Conservation (phyloP, 163 green algal genomes). For the Chloromonas sp. region DNA sequence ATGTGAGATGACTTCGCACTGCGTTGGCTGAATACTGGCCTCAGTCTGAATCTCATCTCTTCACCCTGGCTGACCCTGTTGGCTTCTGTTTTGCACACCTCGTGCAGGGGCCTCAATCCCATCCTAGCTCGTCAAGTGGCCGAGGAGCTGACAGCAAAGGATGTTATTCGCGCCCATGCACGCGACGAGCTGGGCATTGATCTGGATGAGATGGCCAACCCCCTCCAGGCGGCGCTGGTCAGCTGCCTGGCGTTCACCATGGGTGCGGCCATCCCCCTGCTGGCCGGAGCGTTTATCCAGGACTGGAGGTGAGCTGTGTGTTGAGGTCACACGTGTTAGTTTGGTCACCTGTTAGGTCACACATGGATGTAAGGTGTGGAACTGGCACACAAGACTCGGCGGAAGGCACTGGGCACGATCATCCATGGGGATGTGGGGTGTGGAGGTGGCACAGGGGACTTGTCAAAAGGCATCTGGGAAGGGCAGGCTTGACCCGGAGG, state of each 20-base stretch:
- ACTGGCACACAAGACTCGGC: too few species aligned
- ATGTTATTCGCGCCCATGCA: conserved; percentile 75
- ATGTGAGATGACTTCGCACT: too few species aligned
- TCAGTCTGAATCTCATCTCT: too few species aligned
- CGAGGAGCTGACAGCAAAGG: conserved; percentile 58
- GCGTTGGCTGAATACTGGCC: too few species aligned
- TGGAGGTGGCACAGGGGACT: too few species aligned
- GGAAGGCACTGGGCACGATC: too few species aligned
- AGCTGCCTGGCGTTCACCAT: conserved; percentile 69
- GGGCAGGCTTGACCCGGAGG: too few species aligned
- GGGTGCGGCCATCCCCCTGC: conserved; percentile 70
- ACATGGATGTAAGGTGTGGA: too few species aligned
- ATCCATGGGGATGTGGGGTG: too few species aligned
- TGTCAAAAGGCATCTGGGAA: too few species aligned
- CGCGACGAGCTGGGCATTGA: conserved; percentile 88
- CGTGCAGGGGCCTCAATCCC: conserved; percentile 17
- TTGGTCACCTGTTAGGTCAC: too few species aligned
- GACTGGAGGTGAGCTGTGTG: neutral
- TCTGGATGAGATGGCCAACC: conserved; percentile 77
- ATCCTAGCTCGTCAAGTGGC: conserved; percentile 36
- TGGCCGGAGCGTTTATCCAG: conserved; percentile 66
- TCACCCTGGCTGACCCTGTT: neutral
- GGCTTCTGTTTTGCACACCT: neutral
- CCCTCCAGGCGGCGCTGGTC: conserved; percentile 59
- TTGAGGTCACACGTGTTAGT: too few species aligned